phyloP scores from a whole-genome alignment of 371 early-diverging fungal genomes.

The Syncephalastrum contaminatum region DNA sequence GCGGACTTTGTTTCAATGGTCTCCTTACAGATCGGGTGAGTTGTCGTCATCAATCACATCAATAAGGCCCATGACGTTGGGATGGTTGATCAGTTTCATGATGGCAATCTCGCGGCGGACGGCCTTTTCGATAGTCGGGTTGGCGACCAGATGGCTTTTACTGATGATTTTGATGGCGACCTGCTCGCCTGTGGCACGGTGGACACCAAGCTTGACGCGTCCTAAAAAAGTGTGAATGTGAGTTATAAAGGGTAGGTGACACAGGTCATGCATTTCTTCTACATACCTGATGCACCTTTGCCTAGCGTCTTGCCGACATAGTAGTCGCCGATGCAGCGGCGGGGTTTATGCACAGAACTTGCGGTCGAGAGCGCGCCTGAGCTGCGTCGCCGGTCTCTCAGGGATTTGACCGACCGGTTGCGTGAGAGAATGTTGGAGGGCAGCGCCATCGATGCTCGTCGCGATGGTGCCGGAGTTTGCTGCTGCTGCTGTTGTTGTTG shows the following conservation, averaged over 20 bases:
- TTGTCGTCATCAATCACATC: conserved; percentile 74
- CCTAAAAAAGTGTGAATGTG: conserved; percentile 16
- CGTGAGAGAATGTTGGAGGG: conserved; percentile 19
- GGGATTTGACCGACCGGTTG: conserved; percentile 28
- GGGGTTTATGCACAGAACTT: conserved; percentile 33
- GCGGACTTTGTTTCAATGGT: not conserved
- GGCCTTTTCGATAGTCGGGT: conserved; percentile 65
- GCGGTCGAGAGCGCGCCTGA: conserved; percentile 41
- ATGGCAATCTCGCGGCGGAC: conserved; percentile 76
- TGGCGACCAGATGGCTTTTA: conserved; percentile 44
- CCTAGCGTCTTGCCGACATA: conserved; percentile 50
- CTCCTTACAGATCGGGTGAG: conserved; percentile 66
- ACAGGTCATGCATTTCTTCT: conserved; percentile 2
- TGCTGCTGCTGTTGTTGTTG: conserved; percentile 7
- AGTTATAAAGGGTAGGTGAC: conserved; percentile 1
- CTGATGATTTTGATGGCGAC: conserved; percentile 53
- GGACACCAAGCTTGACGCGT: conserved; percentile 48
- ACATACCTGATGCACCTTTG: conserved; percentile 53
- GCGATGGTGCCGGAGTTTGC: conserved; percentile 18
- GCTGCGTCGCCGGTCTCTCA: conserved; percentile 40
- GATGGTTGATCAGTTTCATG: conserved; percentile 69
- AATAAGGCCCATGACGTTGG: conserved; percentile 64
- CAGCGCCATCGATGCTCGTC: conserved; percentile 31
- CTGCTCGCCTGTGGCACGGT: conserved; percentile 43
- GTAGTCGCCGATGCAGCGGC: conserved; percentile 50